Evolutionary conservation across 352 stramenopile genomes (phyloP).

Genomic region (Phytophthora pinifolia): DNA sequence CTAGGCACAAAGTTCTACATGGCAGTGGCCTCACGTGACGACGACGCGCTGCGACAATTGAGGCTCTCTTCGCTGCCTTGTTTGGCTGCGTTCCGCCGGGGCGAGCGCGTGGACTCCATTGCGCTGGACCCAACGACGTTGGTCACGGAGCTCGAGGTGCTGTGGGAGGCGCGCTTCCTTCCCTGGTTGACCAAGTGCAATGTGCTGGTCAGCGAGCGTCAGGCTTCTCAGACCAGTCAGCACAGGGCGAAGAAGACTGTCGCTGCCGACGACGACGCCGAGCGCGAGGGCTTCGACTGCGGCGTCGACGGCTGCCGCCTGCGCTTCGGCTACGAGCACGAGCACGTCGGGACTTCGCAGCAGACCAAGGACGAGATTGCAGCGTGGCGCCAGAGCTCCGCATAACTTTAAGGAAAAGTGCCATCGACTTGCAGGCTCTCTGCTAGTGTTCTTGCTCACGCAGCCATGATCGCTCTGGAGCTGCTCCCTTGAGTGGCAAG

Average conservation of each 20-base stretch:
- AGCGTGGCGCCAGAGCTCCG: constrained; percentile 42
- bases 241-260: constrained; percentile 6
- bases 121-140: constrained; percentile 43
- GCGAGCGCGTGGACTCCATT: constrained; percentile 48
- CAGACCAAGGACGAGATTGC: constrained; percentile 62
- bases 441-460: neutral
- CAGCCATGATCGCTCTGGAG: constrained; percentile 7
- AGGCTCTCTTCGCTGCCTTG: constrained; percentile 34
- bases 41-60: constrained; percentile 42
- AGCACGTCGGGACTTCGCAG: constrained; percentile 66
- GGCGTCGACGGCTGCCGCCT: constrained; percentile 60
- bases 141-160: constrained; percentile 25
- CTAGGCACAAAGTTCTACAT: constrained; percentile 67
- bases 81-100: constrained; percentile 50
- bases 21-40: constrained; percentile 17
- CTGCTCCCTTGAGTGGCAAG: no score
- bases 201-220: constrained; percentile 48
- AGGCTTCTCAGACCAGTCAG: constrained; percentile 15
- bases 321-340: constrained; percentile 65
- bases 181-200: constrained; percentile 66
- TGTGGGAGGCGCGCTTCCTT: constrained; percentile 61
- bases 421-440: constrained; percentile 1
- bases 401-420: constrained; percentile 19
- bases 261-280: constrained; percentile 24
- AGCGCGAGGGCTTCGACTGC: constrained; percentile 54